Base-by-base conservation (phyloP, 257 asterid genomes). In the Solanum infundibuliforme region DNA sequence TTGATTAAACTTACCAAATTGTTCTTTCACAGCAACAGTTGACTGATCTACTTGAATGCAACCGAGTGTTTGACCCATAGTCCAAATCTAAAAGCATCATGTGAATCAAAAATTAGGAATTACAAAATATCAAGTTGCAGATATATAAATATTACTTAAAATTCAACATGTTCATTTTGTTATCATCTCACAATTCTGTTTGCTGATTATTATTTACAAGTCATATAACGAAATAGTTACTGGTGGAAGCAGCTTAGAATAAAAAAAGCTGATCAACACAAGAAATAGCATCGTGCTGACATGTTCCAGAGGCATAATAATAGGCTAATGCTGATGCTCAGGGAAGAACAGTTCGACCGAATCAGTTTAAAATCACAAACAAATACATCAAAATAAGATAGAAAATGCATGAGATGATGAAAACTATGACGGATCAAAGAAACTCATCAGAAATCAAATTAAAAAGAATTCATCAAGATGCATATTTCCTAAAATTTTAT, bases 21-120 rank as follows among this genome's bases (percentile, higher is more conserved):
- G 91, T 71, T 91, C 92, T 60, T 79, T 91, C 86, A 91, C 84
- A 66, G 88, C 91, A 71, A 89, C 92, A 79, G 89, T 84, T 12
- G 92, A 88, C 82, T 91, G 92, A 11, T 82, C 92, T 85, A 91
- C 93, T 88, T 89, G 90, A 55, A 89, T 14, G 74, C 93, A 89
- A 2, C 93, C 91, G 32, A 89, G 75, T 34, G 90, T 12, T 62
- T 91, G 92, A 77, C 93, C 92, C 93, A 91, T 91, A 6, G 52
- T 86, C 89, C 75, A 86, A 84, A 66, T 71, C 88, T 86, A 86
- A 83, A 46, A 86, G 66, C 83, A 43, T 58, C 83, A 71, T 18
- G 52, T 35, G 52, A 74, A 21, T 21, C 1, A 8, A 12, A 74
- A 74, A 74, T 76, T 23, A 76, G 34, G 34, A 76, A 76, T n/a